Conservation (phyloP, 78 protist species). For the Dictyostelium firmibasis region DNA sequence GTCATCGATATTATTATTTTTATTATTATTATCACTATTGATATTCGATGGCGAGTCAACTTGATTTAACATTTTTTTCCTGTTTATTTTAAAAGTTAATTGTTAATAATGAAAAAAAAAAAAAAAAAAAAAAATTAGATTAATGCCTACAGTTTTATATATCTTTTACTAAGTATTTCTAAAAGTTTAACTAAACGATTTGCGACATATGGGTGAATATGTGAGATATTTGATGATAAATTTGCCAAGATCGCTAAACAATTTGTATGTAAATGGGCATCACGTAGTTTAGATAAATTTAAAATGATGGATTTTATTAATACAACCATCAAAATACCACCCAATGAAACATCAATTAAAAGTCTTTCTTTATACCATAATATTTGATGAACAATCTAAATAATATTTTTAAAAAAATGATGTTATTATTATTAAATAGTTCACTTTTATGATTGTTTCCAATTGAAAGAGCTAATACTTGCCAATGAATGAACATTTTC, state of each 20-base stretch:
- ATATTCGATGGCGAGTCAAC: not conserved
- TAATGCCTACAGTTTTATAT: conserved; percentile 37
- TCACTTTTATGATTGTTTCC: too few relatives aligned
- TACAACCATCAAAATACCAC: conserved; percentile 74
- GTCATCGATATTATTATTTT: not conserved
- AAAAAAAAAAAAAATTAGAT: not conserved
- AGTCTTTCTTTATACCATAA: conserved; percentile 80
- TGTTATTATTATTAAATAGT: too few relatives aligned
- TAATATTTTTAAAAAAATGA: too few relatives aligned
- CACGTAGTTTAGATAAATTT: conserved; percentile 70
- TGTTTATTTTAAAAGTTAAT: not conserved
- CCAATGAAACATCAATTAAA: conserved; percentile 69
- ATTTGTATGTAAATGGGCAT: conserved; percentile 81
- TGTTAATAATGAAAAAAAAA: not conserved
- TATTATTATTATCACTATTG: not conserved
- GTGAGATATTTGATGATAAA: conserved; percentile 68
- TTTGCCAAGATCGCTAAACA: conserved; percentile 84
- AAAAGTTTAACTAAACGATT: conserved; percentile 70
- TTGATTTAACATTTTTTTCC: not conserved
- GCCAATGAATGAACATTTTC: conserved; percentile 74
- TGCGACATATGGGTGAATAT: conserved; percentile 79
- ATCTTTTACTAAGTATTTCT: conserved; percentile 75
- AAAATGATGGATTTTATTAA: conserved; percentile 66
- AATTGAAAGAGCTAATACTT: not conserved
- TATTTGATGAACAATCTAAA: conserved; percentile 63